phyloP scores from a whole-genome alignment of 2,329 filamentous ascomycete species.

The Fusarium humuli region DNA sequence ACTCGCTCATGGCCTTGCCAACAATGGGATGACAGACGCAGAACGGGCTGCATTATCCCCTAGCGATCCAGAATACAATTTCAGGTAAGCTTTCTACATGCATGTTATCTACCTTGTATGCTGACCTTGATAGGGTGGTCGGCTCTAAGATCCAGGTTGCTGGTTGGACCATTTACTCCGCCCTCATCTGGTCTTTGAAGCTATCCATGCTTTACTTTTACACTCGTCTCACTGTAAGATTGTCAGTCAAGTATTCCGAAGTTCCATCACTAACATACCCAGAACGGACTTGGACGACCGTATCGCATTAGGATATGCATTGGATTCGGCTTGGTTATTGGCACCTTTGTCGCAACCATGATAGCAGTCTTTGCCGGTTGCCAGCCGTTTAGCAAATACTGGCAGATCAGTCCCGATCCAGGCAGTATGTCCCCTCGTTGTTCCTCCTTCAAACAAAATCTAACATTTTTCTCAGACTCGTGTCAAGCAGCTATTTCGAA shows the following conservation, averaged over 20 bases:
- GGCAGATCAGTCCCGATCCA: slow-evolving; percentile 69
- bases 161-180: slow-evolving; percentile 65
- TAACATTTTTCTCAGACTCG: slow-evolving; percentile 48
- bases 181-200: slow-evolving; percentile 66
- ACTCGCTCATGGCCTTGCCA: slow-evolving; percentile 62
- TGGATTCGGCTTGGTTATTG: slow-evolving; percentile 60
- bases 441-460: background rate
- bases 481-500: slow-evolving; percentile 62
- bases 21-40: slow-evolving; percentile 64
- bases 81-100: slow-evolving; percentile 48
- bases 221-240: slow-evolving; percentile 58
- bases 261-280: background rate
- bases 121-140: slow-evolving; percentile 59
- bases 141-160: slow-evolving; percentile 68
- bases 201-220: slow-evolving; percentile 67
- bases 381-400: slow-evolving; percentile 63
- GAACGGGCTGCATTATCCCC: slow-evolving; percentile 58
- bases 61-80: slow-evolving; percentile 56
- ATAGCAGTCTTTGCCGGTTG: slow-evolving; percentile 63
- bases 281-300: slow-evolving; percentile 54
- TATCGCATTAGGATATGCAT: slow-evolving; percentile 60
- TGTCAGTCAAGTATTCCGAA: rapidly evolving
- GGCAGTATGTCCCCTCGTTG: slow-evolving; percentile 56
- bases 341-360: slow-evolving; percentile 62
- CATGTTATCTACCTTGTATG: no score